Evolutionary conservation across 306 rosid genomes (phyloP).

Genomic region (Pachyrhizus erosus): DNA sequence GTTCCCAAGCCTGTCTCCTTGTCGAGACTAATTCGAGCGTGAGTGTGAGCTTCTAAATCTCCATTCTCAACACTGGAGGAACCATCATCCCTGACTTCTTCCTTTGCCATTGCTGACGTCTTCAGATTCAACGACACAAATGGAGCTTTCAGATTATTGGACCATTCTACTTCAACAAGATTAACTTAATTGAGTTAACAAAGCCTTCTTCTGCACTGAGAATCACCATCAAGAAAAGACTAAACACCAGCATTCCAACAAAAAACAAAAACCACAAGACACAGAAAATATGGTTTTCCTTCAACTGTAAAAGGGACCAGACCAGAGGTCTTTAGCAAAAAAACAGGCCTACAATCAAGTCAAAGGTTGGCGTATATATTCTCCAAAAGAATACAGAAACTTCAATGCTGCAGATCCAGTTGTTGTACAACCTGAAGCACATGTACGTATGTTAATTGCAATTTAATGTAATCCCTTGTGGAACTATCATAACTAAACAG

Average conservation of each 20-base stretch:
- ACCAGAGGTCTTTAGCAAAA: constrained; percentile 28
- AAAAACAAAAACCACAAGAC: background rate
- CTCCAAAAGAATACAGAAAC: constrained; percentile 7
- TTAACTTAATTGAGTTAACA: constrained; percentile 37
- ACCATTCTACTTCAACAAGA: constrained; percentile 44
- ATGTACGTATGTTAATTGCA: background rate
- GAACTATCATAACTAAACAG: background rate
- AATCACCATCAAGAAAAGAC: constrained; percentile 19
- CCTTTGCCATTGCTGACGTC: constrained; percentile 41
- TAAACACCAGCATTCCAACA: constrained; percentile 25
- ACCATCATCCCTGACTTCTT: constrained; percentile 46
- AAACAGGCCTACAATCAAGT: constrained; percentile 24
- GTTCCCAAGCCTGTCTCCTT: constrained; percentile 57
- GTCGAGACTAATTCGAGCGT: constrained; percentile 63
- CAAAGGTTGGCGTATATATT: background rate
- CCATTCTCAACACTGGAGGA: constrained; percentile 51
- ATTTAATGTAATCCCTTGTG: background rate
- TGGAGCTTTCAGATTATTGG: constrained; percentile 35
- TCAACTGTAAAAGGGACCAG: background rate
- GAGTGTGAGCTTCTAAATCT: constrained; percentile 60
- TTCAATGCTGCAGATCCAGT: constrained; percentile 29
- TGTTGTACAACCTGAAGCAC: constrained; percentile 34
- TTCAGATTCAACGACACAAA: constrained; percentile 40
- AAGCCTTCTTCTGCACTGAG: constrained; percentile 33
- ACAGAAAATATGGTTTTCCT: constrained; percentile 12